Conservation (phyloP, 805 yeast genomes). For the Kuraishia piskuri region DNA sequence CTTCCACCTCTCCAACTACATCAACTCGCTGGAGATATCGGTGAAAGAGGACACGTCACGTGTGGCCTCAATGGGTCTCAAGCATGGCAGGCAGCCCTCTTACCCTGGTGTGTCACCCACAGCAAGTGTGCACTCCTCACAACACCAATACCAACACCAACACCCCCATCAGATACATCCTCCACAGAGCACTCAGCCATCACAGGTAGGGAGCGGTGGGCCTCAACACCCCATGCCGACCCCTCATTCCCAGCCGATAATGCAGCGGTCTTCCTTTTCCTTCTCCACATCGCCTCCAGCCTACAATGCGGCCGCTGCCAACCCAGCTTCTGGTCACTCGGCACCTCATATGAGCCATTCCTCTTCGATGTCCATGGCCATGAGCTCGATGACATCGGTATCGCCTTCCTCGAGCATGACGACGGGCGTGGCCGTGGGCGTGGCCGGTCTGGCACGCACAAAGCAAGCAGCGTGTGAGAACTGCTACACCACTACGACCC, state of each 20-base stretch:
- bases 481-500: constrained; percentile 87
- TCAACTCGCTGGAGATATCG: constrained; percentile 23
- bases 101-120: background rate
- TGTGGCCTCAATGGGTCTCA: background rate
- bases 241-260: background rate
- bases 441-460: no score
- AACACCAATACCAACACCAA: no score
- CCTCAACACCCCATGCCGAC: background rate
- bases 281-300: background rate
- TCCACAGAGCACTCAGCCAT: background rate
- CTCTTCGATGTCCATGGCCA: background rate
- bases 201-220: background rate
- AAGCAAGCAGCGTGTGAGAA: constrained; percentile 60
- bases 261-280: background rate
- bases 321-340: background rate
- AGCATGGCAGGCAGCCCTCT: background rate
- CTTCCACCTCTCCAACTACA: constrained; percentile 19
- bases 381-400: background rate
- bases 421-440: background rate
- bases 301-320: background rate
- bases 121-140: no score
- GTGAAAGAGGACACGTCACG: constrained; percentile 16
- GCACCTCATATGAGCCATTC: background rate
- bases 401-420: background rate
- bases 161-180: background rate